Evolutionary conservation across 805 yeast genomes (phyloP).

Genomic region (Kazachstania bromeliacearum): DNA sequence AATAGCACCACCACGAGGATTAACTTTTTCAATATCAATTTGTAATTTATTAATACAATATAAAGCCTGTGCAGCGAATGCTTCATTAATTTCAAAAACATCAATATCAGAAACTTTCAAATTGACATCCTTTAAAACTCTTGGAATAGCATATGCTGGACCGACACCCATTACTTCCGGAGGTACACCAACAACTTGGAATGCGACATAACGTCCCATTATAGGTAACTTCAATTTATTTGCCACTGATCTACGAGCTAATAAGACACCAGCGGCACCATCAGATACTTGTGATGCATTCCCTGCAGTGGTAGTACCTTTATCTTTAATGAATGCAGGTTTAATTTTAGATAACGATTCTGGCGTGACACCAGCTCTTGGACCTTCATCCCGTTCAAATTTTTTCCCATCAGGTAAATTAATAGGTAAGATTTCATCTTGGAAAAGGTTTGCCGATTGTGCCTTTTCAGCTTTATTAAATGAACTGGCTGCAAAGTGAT

Average conservation of each 20-base stretch:
- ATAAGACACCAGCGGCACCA: conserved; percentile 86
- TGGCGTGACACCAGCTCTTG: conserved; percentile 78
- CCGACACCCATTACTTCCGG: conserved; percentile 98
- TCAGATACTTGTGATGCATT: conserved; percentile 94
- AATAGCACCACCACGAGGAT: conserved; percentile 94
- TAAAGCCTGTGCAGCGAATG: conserved; percentile 91
- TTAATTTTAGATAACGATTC: conserved; percentile 61
- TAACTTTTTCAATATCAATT: conserved; percentile 62
- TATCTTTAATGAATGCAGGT: conserved; percentile 75
- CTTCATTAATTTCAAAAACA: conserved; percentile 87
- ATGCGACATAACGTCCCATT: conserved; percentile 70
- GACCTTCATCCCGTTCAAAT: conserved; percentile 78
- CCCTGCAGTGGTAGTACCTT: conserved; percentile 87
- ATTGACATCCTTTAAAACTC: conserved; percentile 53
- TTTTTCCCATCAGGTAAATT: conserved; percentile 38
- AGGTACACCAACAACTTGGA: conserved; percentile 84
- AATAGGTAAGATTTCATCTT: conserved; percentile 83
- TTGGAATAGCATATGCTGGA: conserved; percentile 92
- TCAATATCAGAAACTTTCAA: conserved; percentile 56
- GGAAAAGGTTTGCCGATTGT: conserved; percentile 59
- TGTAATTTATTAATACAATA: conserved; percentile 59
- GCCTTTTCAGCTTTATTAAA: conserved; percentile 79
- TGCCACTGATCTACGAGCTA: conserved; percentile 82
- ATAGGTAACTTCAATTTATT: conserved; percentile 61
- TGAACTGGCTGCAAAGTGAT: conserved; percentile 80